Evolutionary conservation across 768 basidiomycete species (phyloP).

Genomic region (Wakefieldia striispora): DNA sequence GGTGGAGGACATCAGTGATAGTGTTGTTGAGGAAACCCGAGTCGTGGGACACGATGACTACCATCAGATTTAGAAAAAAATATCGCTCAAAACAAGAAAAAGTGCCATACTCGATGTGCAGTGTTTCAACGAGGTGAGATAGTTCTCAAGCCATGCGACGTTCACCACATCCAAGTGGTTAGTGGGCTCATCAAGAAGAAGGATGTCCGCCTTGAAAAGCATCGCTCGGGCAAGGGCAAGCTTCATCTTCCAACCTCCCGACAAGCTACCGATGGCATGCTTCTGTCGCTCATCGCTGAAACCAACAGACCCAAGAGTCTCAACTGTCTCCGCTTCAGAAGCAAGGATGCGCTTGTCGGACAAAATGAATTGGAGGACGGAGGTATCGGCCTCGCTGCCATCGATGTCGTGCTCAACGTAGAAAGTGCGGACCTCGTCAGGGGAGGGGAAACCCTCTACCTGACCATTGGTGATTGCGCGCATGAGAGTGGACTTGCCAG

Average conservation of each 20-base stretch:
- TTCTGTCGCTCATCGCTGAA: slow-evolving; percentile 87
- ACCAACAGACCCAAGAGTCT: slow-evolving; percentile 87
- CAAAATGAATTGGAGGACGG: slow-evolving; percentile 86
- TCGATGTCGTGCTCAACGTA: slow-evolving; percentile 99
- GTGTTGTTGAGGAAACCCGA: slow-evolving; percentile 97
- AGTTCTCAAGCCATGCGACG: slow-evolving; percentile 95
- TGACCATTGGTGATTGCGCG: slow-evolving; percentile 92
- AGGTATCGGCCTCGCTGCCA: slow-evolving; percentile 88
- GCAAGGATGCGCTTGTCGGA: slow-evolving; percentile 81
- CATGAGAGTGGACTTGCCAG: slow-evolving; percentile 95
- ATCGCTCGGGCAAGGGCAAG: slow-evolving; percentile 95
- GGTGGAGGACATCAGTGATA: slow-evolving; percentile 95
- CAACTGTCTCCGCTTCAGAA: slow-evolving; percentile 63
- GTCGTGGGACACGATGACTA: slow-evolving; percentile 97
- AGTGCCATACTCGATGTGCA: slow-evolving; percentile 82
- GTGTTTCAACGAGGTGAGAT: slow-evolving; percentile 79
- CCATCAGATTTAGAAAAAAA: slow-evolving; percentile 3
- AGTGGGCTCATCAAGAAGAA: slow-evolving; percentile 95
- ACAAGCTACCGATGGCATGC: slow-evolving; percentile 83
- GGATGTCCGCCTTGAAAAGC: slow-evolving; percentile 97
- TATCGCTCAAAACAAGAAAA: background rate
- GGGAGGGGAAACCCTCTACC: slow-evolving; percentile 98
- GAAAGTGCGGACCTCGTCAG: slow-evolving; percentile 96
- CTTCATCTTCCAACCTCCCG: slow-evolving; percentile 99
- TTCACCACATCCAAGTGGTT: slow-evolving; percentile 97